phyloP scores from a whole-genome alignment of 202 grass and related monocot species.

The Zizania palustris region DNA sequence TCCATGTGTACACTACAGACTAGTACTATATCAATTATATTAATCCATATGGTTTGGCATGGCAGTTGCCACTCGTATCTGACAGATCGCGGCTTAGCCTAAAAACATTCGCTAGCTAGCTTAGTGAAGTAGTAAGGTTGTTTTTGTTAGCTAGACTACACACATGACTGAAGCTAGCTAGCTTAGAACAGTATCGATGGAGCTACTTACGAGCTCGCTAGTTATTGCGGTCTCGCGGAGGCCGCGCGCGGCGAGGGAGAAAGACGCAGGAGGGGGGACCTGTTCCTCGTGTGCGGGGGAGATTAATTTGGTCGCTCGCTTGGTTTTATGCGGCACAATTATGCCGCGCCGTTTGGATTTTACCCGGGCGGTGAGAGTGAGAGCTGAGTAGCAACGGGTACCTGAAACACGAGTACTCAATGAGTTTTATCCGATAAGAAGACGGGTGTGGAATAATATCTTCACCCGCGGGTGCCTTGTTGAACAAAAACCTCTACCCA shows the following conservation, averaged over 20 bases:
- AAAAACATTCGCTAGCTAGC: slow-evolving; percentile 38
- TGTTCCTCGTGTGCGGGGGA: slow-evolving; percentile 27
- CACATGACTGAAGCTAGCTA: too few relatives aligned
- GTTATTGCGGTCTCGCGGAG: not conserved
- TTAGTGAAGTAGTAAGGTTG: not conserved
- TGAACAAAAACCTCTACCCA: too few relatives aligned
- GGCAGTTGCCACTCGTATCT: too few relatives aligned
- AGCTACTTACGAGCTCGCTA: not conserved
- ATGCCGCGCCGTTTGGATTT: slow-evolving; percentile 47
- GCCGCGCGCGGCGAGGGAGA: too few relatives aligned
- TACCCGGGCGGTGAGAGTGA: slow-evolving; percentile 34
- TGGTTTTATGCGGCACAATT: slow-evolving; percentile 39
- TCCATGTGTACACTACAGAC: too few relatives aligned
- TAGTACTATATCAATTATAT: too few relatives aligned
- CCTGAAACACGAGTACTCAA: too few relatives aligned
- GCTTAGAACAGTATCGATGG: not conserved
- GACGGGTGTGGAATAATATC: too few relatives aligned
- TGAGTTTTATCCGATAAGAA: too few relatives aligned
- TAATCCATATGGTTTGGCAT: too few relatives aligned
- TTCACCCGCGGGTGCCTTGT: too few relatives aligned
- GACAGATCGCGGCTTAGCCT: not conserved
- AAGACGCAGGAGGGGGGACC: too few relatives aligned
- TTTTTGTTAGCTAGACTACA: not conserved
- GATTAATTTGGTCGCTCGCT: slow-evolving; percentile 47
- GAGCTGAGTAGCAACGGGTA: not conserved